Base-by-base conservation (phyloP, 208 protist species). In the Lotmaria passim region DNA sequence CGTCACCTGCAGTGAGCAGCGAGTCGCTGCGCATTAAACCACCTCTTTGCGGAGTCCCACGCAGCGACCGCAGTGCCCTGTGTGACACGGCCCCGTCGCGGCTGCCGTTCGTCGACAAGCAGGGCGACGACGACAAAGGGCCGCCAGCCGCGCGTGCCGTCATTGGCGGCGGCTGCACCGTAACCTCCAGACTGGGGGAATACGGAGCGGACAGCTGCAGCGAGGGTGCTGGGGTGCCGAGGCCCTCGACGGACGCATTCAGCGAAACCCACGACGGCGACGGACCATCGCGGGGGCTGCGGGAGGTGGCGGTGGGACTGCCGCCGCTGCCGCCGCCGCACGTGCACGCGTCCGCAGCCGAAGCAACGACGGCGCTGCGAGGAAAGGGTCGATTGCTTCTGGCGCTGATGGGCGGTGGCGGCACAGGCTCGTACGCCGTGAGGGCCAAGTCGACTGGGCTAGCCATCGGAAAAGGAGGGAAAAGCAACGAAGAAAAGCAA, bases 221-320 rank as follows among this genome's bases (percentile, higher is more conserved):
- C 31, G 46, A 48, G 44, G 14, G 46, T n/a, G 23, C 21, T 12
- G 39, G 58, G 0, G 43, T 53, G 43, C 8, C 43, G n/a, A 53
- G 31, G 19, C 43, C 39, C 36, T 64, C 60, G 3, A 15, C 21
- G 23, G 60, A 53, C 8, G 28, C 60, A 15, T 24, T 66, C n/a
- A 66, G 33, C 60, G 60, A 66, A 1, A 46, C 1, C 60, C 60
- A 46, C 46, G 60, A 66, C 46, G 60, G 46, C 11, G 60, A 66
- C 14, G 60, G 46, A 1, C 47, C 23, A 14, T 43, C 41, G 17
- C 44, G 60, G 5, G 60, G 39, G 30, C 31, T 38, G n/a, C 33
- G 46, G 19, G 60, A n/a, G 24, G 60, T 66, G 26, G 23, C 28
- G 31, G 23, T 39, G 44, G 43, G 59, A 14, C 60, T 39, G 10